A percentile compares a stretch with the other conserved stretches of the same genome.
Conservation (phyloP, 2,329 filamentous ascomycete genomes). For the Sarocladium kiliense region DNA sequence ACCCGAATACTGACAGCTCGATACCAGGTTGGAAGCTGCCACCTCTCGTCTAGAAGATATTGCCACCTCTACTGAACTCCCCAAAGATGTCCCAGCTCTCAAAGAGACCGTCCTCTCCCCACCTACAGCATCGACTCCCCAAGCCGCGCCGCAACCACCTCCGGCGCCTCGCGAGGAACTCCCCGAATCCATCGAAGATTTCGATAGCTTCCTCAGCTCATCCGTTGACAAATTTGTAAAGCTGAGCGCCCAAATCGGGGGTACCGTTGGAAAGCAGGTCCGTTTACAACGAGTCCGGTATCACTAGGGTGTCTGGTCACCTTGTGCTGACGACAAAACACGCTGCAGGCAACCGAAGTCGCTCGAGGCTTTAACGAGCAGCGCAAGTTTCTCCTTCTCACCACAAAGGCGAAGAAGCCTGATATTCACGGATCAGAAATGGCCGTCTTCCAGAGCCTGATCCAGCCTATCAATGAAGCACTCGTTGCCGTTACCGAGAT, state of each 20-base stretch:
- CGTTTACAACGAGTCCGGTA: too few species aligned
- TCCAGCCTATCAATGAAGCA: constrained; percentile 82
- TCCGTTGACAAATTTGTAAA: constrained; percentile 75
- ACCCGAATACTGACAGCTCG: constrained; percentile 4
- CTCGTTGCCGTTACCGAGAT: constrained; percentile 75
- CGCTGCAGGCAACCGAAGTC: constrained; percentile 43
- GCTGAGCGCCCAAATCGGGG: constrained; percentile 72
- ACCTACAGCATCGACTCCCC: constrained; percentile 24
- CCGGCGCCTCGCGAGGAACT: constrained; percentile 46
- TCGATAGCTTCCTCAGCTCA: constrained; percentile 70
- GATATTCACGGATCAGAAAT: constrained; percentile 58
- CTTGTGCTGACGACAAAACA: neutral
- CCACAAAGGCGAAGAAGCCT: constrained; percentile 89
- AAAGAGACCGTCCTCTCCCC: constrained; percentile 31
- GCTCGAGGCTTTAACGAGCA: constrained; percentile 72
- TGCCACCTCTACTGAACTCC: constrained; percentile 66
- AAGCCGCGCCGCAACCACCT: constrained; percentile 19
- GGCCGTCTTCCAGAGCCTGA: constrained; percentile 65
- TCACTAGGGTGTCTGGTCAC: too few species aligned
- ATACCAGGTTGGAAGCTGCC: constrained; percentile 82
- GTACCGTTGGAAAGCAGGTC: constrained; percentile 75
- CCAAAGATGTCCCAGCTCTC: constrained; percentile 43
- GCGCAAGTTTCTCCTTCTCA: constrained; percentile 80
- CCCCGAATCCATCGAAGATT: constrained; percentile 79
- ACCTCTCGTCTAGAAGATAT: constrained; percentile 96